Evolutionary conservation across 75 land plant genomes (phyloP).

Genomic region (Gnetum montanum): DNA sequence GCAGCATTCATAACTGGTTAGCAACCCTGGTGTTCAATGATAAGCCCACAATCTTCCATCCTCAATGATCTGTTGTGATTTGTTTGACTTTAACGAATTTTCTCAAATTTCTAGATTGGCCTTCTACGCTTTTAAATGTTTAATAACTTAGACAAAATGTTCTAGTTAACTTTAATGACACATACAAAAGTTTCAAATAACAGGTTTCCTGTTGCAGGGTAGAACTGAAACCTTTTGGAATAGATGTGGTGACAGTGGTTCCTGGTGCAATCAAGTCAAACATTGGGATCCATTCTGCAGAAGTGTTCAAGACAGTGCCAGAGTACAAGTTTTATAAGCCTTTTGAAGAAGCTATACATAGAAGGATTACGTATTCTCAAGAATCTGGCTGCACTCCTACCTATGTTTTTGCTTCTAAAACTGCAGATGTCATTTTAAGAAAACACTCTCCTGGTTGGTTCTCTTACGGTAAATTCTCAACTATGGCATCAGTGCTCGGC

Average conservation of each 20-base stretch:
- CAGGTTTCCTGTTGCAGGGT: too few relatives aligned
- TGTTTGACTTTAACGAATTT: too few relatives aligned
- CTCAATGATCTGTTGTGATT: too few relatives aligned
- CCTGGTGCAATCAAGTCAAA: conserved; percentile 84
- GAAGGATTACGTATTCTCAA: conserved; percentile 53
- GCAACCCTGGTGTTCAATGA: too few relatives aligned
- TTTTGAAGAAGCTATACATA: conserved; percentile 37
- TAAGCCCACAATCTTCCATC: too few relatives aligned
- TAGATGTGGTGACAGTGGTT: conserved; percentile 67
- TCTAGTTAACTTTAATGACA: too few relatives aligned
- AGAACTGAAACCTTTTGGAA: conserved; percentile 67
- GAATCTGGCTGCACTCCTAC: conserved; percentile 51
- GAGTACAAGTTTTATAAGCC: conserved; percentile 73
- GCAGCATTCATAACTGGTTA: too few relatives aligned
- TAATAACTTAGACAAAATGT: too few relatives aligned
- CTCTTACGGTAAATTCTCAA: conserved; percentile 50
- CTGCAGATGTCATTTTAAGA: conserved; percentile 51
- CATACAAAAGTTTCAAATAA: too few relatives aligned
- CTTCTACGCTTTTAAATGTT: too few relatives aligned
- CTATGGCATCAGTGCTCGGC: conserved; percentile 31
- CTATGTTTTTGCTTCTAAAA: conserved; percentile 65
- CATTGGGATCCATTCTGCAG: conserved; percentile 37
- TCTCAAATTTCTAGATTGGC: too few relatives aligned
- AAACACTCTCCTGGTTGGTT: conserved; percentile 60
- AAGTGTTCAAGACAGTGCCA: conserved; percentile 29